phyloP scores from a whole-genome alignment of 163 green algal species.

The Chloroidium sp. region DNA sequence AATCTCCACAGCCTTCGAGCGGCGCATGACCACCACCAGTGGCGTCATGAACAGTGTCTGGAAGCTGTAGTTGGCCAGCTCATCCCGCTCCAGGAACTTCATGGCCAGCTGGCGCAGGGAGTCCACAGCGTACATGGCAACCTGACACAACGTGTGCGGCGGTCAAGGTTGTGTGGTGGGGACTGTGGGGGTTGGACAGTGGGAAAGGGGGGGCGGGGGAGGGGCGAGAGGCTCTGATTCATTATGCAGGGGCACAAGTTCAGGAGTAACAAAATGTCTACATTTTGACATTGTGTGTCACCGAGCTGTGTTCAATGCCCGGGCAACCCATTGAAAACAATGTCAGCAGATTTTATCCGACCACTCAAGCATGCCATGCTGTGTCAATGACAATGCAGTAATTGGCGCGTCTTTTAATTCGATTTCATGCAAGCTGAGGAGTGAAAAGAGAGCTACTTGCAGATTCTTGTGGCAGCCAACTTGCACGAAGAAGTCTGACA shows the following conservation, averaged over 20 bases:
- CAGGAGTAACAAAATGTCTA: background rate
- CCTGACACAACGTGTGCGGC: slow-evolving; percentile 22
- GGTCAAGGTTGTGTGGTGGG: slow-evolving; percentile 17
- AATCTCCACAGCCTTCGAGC: slow-evolving; percentile 79
- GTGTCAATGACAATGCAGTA: too few species aligned
- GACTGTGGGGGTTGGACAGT: background rate
- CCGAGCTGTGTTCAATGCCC: too few species aligned
- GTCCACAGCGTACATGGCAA: slow-evolving; percentile 89
- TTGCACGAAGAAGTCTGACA: slow-evolving; percentile 68
- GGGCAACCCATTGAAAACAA: too few species aligned
- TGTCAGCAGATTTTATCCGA: background rate
- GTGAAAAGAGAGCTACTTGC: background rate
- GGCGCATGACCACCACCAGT: slow-evolving; percentile 94
- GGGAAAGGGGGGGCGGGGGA: too few species aligned
- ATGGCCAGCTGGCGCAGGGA: slow-evolving; percentile 86
- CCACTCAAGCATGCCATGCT: too few species aligned
- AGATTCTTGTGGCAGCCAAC: slow-evolving; percentile 71
- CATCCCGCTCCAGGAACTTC: slow-evolving; percentile 97
- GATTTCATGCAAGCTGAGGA: too few species aligned
- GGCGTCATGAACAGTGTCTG: slow-evolving; percentile 98
- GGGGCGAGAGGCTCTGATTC: background rate
- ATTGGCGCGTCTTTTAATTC: too few species aligned
- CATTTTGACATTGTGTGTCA: background rate
- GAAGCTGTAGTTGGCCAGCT: slow-evolving; percentile 98
- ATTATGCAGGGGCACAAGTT: background rate